Evolutionary conservation across 1,139 yeast species (phyloP).

Genomic region (Eremothecium coryli): DNA sequence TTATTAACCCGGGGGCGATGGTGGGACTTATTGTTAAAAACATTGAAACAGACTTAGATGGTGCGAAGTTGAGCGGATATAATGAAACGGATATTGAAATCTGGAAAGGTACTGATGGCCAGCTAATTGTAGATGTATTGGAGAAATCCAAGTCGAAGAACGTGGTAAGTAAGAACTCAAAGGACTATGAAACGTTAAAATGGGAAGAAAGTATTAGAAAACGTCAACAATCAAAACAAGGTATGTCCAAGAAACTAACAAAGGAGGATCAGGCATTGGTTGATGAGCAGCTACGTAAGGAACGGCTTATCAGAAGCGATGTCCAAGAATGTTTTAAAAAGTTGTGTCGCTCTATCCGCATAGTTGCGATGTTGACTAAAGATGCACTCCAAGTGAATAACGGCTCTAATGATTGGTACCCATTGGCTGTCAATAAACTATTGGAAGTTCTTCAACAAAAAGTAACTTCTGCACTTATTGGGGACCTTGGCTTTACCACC

Average conservation of each 20-base stretch:
- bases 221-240: constrained; percentile 54
- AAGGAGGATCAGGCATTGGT: constrained; percentile 65
- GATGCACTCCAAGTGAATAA: constrained; percentile 51
- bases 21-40: constrained; percentile 42
- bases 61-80: constrained; percentile 25
- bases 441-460: constrained; percentile 36
- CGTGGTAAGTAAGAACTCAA: constrained; percentile 51
- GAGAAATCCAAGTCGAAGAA: constrained; percentile 34
- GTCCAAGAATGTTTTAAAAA: constrained; percentile 36
- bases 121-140: constrained; percentile 58
- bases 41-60: constrained; percentile 37
- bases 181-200: constrained; percentile 73
- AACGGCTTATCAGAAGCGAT: constrained; percentile 43
- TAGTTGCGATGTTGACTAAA: constrained; percentile 45
- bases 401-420: constrained; percentile 67
- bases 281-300: constrained; percentile 53
- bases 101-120: constrained; percentile 63
- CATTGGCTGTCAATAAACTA: constrained; percentile 45
- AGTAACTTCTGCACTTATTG: constrained; percentile 37
- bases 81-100: constrained; percentile 44
- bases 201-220: constrained; percentile 85
- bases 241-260: constrained; percentile 45
- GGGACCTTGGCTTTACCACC: constrained; percentile 31
- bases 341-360: constrained; percentile 42
- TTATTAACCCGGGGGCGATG: constrained; percentile 56